Evolutionary conservation across 495 filamentous ascomycete species (phyloP), one percentile per base, ranked within the genome.

Genomic region (Hapsidospora chrysogenum): DNA sequence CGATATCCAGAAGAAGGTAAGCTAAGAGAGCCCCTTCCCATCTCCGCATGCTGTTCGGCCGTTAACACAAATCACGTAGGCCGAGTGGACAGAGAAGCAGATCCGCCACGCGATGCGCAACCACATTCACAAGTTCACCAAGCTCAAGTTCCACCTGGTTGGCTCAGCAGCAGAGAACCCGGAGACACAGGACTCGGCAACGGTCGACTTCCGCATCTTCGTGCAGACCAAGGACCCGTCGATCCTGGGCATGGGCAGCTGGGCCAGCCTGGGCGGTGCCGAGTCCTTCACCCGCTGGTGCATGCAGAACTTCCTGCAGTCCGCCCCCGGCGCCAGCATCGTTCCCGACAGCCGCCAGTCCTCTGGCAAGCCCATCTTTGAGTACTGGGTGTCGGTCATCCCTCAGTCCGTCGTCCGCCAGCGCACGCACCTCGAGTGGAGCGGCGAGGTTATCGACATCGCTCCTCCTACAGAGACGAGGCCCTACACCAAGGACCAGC

Each of bases 391-490:
- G 23, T 26, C 23, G 23, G 6, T 26, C 6, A 6, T 26, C 6
- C 23, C 23, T 6, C 23, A 26, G 23, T 6, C 23, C 23, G 23
- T 6, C 6, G 6, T 26, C 6, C 6, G 11, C 23, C 23, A 26
- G 6, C 23, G 23, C 23, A 11, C 11, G 23, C 23, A 26, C 11
- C 11, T 6, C 23, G 6, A 6, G 23, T 26, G n/a, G n/a, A n/a
- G n/a, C n/a, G n/a, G n/a, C n/a, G n/a, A n/a, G n/a, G n/a, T 13
- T 17, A 29, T 43, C 18, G 23, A 17, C 9, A 53, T 66, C 5
- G 18, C 53, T 11, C 50, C 52, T n/a, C 38, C 31, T 47, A 57
- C 14, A 41, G 49, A 21, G 29, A 23, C 17, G 52, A 50, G 4
- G 36, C 42, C 16, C 53, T 59, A 29, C 51, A 55, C 18, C 26